phyloP scores from a whole-genome alignment of 345 rosid species.

The Rhizophora mangle region DNA sequence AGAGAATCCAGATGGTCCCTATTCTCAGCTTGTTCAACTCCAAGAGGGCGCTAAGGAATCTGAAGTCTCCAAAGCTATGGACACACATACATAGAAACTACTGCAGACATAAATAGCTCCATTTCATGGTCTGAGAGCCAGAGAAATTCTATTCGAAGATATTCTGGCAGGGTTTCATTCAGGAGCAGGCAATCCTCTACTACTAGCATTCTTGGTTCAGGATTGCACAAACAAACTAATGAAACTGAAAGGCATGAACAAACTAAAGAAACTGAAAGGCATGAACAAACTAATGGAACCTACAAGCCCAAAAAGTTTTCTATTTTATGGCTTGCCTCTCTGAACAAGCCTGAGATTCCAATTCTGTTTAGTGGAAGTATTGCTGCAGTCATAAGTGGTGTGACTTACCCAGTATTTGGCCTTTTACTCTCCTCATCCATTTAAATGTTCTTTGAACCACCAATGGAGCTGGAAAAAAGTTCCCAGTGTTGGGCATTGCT shows the following conservation, averaged over 20 bases:
- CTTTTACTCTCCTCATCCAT: slow-evolving; percentile 62
- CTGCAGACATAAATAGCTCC: slow-evolving; percentile 10
- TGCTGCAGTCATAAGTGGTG: slow-evolving; percentile 63
- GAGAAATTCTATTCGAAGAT: slow-evolving; percentile 25
- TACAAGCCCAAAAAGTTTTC: slow-evolving; percentile 47
- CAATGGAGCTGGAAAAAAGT: slow-evolving; percentile 40
- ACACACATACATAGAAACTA: slow-evolving; percentile 17
- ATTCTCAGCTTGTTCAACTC: slow-evolving; percentile 67
- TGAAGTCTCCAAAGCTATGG: slow-evolving; percentile 17
- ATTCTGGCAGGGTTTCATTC: slow-evolving; percentile 44
- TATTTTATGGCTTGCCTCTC: slow-evolving; percentile 49
- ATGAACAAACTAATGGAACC: slow-evolving; percentile 1
- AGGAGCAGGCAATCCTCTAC: slow-evolving; percentile 40
- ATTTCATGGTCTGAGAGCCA: slow-evolving; percentile 29
- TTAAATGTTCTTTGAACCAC: slow-evolving; percentile 59
- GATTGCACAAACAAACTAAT: slow-evolving; percentile 28
- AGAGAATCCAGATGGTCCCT: slow-evolving; percentile 60
- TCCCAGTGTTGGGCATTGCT: slow-evolving; percentile 54
- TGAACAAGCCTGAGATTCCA: slow-evolving; percentile 74
- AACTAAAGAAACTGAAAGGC: too few species aligned
- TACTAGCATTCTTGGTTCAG: slow-evolving; percentile 14
- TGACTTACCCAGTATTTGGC: slow-evolving; percentile 69
- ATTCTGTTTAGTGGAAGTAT: slow-evolving; percentile 50
- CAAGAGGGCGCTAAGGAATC: slow-evolving; percentile 58
- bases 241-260: slow-evolving; percentile 31